A percentile compares a stretch with the other conserved stretches of the same genome.
Conservation (phyloP, 1,139 yeast species). For the Hansenula sp. region DNA sequence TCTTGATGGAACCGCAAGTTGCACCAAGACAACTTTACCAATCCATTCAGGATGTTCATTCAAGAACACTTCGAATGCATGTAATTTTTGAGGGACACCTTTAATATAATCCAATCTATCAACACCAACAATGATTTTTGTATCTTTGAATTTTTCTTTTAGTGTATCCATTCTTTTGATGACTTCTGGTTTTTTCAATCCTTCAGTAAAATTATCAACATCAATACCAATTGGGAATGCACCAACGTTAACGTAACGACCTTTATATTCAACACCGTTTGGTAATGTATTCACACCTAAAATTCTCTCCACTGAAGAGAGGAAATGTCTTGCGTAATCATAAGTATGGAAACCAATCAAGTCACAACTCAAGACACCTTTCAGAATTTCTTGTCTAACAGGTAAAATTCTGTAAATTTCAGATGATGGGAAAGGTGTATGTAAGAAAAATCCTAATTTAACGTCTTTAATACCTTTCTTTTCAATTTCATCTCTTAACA, state of each 20-base stretch:
- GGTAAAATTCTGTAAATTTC: constrained; percentile 96
- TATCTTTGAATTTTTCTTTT: constrained; percentile 55
- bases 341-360: constrained; percentile 98
- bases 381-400: constrained; percentile 85
- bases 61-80: constrained; percentile 89
- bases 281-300: constrained; percentile 82
- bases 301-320: constrained; percentile 86
- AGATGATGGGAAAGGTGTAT: constrained; percentile 97
- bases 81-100: constrained; percentile 95
- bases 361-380: constrained; percentile 91
- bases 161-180: constrained; percentile 60
- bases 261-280: constrained; percentile 79
- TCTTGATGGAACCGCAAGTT: constrained; percentile 96
- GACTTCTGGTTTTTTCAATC: constrained; percentile 62
- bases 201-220: constrained; percentile 84
- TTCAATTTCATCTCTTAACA: constrained; percentile 68
- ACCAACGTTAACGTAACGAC: constrained; percentile 79
- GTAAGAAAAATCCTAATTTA: constrained; percentile 88
- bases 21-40: constrained; percentile 92
- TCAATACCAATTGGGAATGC: constrained; percentile 99
- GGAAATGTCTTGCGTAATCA: constrained; percentile 97
- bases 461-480: constrained; percentile 43
- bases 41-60: constrained; percentile 97
- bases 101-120: constrained; percentile 94
- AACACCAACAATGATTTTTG: constrained; percentile 90